Evolutionary conservation across 2,329 filamentous ascomycete species (phyloP).

Genomic region (Fonsecaea monophora): DNA sequence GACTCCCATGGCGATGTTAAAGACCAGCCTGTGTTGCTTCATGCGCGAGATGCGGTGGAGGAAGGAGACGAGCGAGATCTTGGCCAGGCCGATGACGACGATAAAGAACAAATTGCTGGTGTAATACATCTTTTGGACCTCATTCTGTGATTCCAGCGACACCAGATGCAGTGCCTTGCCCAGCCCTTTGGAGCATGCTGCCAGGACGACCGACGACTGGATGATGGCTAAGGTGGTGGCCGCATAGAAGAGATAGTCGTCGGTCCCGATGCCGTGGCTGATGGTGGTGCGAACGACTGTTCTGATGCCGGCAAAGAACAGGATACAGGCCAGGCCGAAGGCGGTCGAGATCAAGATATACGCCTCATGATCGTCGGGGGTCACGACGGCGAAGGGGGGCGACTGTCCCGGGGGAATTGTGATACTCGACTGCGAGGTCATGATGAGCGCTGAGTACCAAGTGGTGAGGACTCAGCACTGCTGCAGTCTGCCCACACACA

Average conservation of each 20-base stretch:
- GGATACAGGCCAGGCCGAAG: conserved; percentile 47
- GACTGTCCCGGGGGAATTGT: conserved; percentile 45
- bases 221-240: conserved; percentile 44
- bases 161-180: conserved; percentile 45
- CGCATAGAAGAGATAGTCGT: conserved; percentile 45
- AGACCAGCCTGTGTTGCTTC: conserved; percentile 31
- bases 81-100: conserved; percentile 40
- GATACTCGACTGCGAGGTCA: not conserved
- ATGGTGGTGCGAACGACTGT: conserved; percentile 47
- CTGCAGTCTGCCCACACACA: not conserved
- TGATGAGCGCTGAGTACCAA: not conserved
- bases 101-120: conserved; percentile 42
- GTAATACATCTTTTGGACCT: conserved; percentile 41
- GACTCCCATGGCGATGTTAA: conserved; percentile 28
- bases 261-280: conserved; percentile 45
- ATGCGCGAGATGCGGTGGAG: conserved; percentile 36
- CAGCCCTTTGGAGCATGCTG: conserved; percentile 44
- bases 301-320: conserved; percentile 47
- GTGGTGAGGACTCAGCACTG: no score
- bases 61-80: conserved; percentile 41
- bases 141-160: conserved; percentile 6
- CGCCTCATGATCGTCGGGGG: conserved; percentile 49
- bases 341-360: conserved; percentile 49
- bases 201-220: conserved; percentile 45
- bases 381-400: conserved; percentile 49